Percentiles rank a stretch among this genome's conserved stretches.
These are phyloP conservation scores for Cryomyces minteri DNA, from an alignment of 495 filamentous ascomycete species.

Conservation along the genomic window DNA sequence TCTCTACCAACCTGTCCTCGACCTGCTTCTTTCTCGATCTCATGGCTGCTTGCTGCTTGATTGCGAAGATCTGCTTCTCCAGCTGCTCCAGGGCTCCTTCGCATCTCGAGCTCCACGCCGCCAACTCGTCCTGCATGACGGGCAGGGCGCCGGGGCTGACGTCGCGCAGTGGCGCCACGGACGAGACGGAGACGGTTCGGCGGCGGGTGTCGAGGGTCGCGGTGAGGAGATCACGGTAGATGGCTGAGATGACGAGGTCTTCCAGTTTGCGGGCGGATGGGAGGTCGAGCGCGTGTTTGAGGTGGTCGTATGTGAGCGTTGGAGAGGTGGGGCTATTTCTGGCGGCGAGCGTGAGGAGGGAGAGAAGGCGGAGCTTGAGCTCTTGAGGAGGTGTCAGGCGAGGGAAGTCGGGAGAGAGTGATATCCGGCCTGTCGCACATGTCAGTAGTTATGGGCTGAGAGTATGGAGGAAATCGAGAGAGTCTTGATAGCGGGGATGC, in stretches of 20 bases:
- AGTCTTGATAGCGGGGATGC: not conserved
- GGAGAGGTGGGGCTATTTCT: constrained; percentile 32
- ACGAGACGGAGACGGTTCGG: constrained; percentile 53
- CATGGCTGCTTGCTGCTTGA: constrained; percentile 32
- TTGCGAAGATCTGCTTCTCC: constrained; percentile 46
- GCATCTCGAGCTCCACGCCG: constrained; percentile 62
- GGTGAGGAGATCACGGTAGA: constrained; percentile 67
- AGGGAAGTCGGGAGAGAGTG: constrained; percentile 35
- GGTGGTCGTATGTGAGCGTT: constrained; percentile 50
- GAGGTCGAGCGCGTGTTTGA: constrained; percentile 50
- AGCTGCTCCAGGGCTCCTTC: constrained; percentile 53
- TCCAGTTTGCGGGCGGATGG: constrained; percentile 55
- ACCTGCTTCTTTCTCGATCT: constrained; percentile 27
- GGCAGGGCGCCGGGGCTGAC: constrained; percentile 50
- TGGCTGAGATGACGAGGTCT: constrained; percentile 71
- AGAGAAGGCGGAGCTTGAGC: constrained; percentile 78
- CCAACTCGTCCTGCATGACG: constrained; percentile 43
- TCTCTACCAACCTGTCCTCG: constrained; percentile 9
- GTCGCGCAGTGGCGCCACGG: constrained; percentile 71
- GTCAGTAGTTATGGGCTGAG: constrained; percentile 15
- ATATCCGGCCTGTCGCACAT: not conserved
- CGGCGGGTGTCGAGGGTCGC: constrained; percentile 66
- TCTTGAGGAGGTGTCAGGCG: constrained; percentile 50
- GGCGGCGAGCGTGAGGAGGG: constrained; percentile 60
- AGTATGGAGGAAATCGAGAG: not conserved